Conservation (phyloP, 495 filamentous ascomycete genomes). For the Aspergillus kassunensis region DNA sequence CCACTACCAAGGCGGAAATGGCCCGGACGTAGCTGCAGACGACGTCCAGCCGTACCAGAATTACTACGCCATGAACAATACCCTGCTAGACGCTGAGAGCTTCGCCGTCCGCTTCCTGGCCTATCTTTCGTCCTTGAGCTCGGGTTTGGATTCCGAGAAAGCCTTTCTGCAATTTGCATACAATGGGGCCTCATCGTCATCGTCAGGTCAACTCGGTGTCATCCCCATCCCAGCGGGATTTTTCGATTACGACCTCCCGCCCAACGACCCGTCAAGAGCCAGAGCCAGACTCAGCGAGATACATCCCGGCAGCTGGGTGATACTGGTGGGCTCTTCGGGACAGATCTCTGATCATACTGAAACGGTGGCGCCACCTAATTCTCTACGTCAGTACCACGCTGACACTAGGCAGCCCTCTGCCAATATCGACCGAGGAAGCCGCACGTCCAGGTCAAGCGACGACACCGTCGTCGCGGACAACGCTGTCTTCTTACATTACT, state of each 20-base stretch:
- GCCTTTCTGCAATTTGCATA: slow-evolving; percentile 19
- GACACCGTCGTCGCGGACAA: too few species aligned
- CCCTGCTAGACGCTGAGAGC: slow-evolving; percentile 10
- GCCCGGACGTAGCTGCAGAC: slow-evolving; percentile 10
- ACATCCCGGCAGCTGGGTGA: slow-evolving; percentile 14
- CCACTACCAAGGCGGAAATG: slow-evolving; percentile 8
- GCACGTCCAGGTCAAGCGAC: not conserved
- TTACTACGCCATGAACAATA: slow-evolving; percentile 15
- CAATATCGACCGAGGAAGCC: slow-evolving; percentile 1
- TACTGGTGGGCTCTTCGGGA: slow-evolving; percentile 8
- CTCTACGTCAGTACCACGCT: too few species aligned
- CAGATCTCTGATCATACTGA: too few species aligned
- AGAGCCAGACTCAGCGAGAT: slow-evolving; percentile 13
- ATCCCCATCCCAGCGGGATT: slow-evolving; percentile 14
- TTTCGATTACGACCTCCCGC: not conserved
- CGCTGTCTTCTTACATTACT: slow-evolving; percentile 15
- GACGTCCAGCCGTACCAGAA: slow-evolving; percentile 6
- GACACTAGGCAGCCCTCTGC: too few species aligned
- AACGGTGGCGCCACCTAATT: too few species aligned
- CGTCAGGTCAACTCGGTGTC: slow-evolving; percentile 2
- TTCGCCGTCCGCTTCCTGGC: slow-evolving; percentile 17
- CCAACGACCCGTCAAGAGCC: slow-evolving; percentile 7
- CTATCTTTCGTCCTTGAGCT: slow-evolving; percentile 10
- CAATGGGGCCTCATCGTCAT: slow-evolving; percentile 4
- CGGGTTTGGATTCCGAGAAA: slow-evolving; percentile 13